Evolutionary conservation across 192 early-diverging fungal species (phyloP).

Genomic region (Entomortierella parvispora): DNA sequence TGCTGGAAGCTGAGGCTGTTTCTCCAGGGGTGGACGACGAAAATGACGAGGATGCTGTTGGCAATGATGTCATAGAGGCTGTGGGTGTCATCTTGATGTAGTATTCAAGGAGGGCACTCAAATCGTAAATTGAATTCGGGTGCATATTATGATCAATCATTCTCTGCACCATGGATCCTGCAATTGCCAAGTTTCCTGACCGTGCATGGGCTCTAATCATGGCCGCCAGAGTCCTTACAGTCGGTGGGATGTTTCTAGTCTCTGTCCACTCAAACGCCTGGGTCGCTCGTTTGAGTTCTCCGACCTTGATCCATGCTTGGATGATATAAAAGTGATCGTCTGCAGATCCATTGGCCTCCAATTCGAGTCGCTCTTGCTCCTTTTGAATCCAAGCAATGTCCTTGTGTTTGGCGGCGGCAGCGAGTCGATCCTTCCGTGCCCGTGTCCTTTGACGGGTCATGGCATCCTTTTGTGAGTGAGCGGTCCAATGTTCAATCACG

Average conservation of each 20-base stretch:
- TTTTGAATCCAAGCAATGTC: constrained; percentile 39
- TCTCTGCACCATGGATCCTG: constrained; percentile 43
- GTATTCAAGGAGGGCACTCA: constrained; percentile 41
- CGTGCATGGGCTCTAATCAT: constrained; percentile 38
- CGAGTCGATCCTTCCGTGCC: constrained; percentile 34
- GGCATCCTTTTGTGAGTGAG: constrained; percentile 33
- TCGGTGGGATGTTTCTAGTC: constrained; percentile 12
- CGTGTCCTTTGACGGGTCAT: constrained; percentile 30
- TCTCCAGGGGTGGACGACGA: too few relatives aligned
- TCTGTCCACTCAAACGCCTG: constrained; percentile 47
- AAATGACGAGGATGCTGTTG: background rate
- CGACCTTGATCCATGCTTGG: constrained; percentile 46
- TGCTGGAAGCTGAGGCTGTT: background rate
- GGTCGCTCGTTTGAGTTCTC: constrained; percentile 44
- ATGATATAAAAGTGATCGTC: constrained; percentile 49
- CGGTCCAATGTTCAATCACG: constrained; percentile 48
- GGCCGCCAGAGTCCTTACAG: constrained; percentile 26
- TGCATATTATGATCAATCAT: constrained; percentile 25
- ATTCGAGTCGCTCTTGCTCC: constrained; percentile 37
- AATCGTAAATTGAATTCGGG: constrained; percentile 32
- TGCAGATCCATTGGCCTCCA: constrained; percentile 23
- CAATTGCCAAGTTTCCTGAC: constrained; percentile 28
- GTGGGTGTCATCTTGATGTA: constrained; percentile 35
- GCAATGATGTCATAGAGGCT: background rate
- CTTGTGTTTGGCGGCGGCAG: constrained; percentile 30